Evolutionary conservation across 1,284 basidiomycete genomes (phyloP), one percentile per base, ranked within the genome.

Genomic region (Pascua guehoae): DNA sequence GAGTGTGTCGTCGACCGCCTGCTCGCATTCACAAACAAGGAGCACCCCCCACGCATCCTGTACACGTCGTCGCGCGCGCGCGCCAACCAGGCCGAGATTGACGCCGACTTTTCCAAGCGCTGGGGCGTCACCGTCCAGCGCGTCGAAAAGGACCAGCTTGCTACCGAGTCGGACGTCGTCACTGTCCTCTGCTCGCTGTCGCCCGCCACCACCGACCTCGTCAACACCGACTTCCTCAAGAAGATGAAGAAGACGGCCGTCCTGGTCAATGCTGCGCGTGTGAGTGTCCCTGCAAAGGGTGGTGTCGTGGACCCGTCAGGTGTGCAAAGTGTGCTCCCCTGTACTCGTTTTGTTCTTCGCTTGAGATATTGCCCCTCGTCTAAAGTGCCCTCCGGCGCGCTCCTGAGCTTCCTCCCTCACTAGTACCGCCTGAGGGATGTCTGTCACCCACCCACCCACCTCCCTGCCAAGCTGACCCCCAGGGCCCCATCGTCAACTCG

Each of bases 131-230:
- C 78, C 16, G 79, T 91, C n/a, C 75, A 78, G 40, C 80, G 84
- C 41, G 88, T 88, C 0, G 80, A 80, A n/a, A 70, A 85, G 8
- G 83, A 85, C 41, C 79, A 84, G 48, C 80, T 97, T 37, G 91
- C 91, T 1, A 68, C 72, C 32, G 79, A 87, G 70, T 86, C 86
- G 62, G 92, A 97, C 71, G 81, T 91, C 12, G 66, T 97, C 12
- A 87, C 95, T 64, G 83, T 95, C 5, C 82, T 97, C 17, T 88
- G 91, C 17, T 88, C 89, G 7, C 86, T 91, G 12, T 90, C 87
- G 0, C 71, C 80, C 11, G 78, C 78, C 14, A 96, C 93, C 10
- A 79, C 83, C 54, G 86, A 92, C 66, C 66, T 93, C 18, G 81
- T 98, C 24, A 80, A 87, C 61, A 84, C 84, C 58, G 77, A 66